Evolutionary conservation across 495 filamentous ascomycete species (phyloP), one percentile per base, ranked within the genome.

Genomic region (Filosporella fistucella): DNA sequence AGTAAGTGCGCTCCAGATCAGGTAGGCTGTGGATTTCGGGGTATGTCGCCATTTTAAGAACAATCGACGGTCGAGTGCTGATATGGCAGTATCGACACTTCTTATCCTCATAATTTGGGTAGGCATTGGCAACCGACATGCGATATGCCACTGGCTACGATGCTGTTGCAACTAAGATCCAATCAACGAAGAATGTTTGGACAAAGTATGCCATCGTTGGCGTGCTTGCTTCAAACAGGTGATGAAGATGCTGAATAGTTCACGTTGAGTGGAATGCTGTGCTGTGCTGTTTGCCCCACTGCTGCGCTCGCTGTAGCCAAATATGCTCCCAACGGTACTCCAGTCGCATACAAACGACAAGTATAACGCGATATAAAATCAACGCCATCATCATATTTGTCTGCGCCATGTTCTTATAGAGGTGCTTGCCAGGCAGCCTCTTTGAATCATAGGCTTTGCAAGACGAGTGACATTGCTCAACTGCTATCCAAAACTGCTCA

Each of bases 221-320:
- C n/a, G n/a, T n/a, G n/a, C n/a, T n/a, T n/a, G n/a, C n/a, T n/a
- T n/a, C n/a, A n/a, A n/a, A n/a, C n/a, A n/a, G n/a, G n/a, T n/a
- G n/a, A n/a, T n/a, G n/a, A n/a, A n/a, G n/a, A n/a, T n/a, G n/a
- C n/a, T n/a, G n/a, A n/a, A n/a, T n/a, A n/a, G n/a, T n/a, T n/a
- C n/a, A n/a, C n/a, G n/a, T n/a, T n/a, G n/a, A n/a, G n/a, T 32
- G 22, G 17, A 17, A 33, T 47, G 40, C 33, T 55, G 43, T 52
- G 41, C 51, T 61, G 40, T 69, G 62, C 61, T 69, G 61, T 61
- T 54, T 55, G 52, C 47, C 65, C 68, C 71, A 75, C 79, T 79
- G 72, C 71, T 75, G 65, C 72, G 75, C 80, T 82, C 79, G 77
- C 76, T 78, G 72, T 74, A 71, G 69, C 68, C 65, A 57, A 46